Percentiles rank a stretch among this genome's conserved stretches.
These are phyloP conservation scores for Epichloe amarillans DNA, from an alignment of 2,329 filamentous ascomycete species.

Conservation along the genomic window DNA sequence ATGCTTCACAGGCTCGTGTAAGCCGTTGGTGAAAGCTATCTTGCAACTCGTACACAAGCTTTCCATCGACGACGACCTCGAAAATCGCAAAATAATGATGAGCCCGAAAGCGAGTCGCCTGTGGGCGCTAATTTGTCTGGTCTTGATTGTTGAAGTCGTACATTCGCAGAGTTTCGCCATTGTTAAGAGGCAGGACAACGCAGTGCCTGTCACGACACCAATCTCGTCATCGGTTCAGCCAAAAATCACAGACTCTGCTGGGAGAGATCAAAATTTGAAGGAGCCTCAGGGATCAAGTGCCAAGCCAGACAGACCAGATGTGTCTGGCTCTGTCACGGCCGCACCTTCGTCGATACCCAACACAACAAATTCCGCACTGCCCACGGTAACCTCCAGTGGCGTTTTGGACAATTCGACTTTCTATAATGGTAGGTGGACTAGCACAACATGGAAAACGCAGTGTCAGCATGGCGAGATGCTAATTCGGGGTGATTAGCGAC, in stretches of 20 bases:
- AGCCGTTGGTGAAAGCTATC: conserved; percentile 9
- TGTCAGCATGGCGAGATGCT: not conserved
- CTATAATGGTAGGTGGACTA: conserved; percentile 19
- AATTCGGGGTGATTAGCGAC: conserved; percentile 22
- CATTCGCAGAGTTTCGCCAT: conserved; percentile 20
- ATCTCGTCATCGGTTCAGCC: not conserved
- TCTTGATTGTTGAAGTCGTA: conserved; percentile 24
- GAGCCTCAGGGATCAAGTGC: not conserved
- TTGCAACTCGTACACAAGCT: conserved; percentile 6
- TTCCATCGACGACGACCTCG: conserved; percentile 1
- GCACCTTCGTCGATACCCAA: not conserved
- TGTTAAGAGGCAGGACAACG: conserved; percentile 21
- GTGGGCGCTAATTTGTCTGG: conserved; percentile 26
- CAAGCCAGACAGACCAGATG: not conserved
- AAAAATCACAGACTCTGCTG: not conserved
- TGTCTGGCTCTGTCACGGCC: not conserved
- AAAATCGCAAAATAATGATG: conserved; percentile 17
- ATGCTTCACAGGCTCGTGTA: conserved; percentile 10
- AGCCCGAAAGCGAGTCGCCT: conserved; percentile 18
- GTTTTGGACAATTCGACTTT: conserved; percentile 17
- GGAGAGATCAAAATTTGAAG: not conserved
- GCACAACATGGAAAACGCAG: not conserved
- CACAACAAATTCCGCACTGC: conserved; percentile 1
- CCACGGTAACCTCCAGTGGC: conserved; percentile 5
- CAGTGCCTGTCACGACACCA: conserved; percentile 1